Conservation (phyloP, 352 stramenopile genomes). For the Pythium monospermum region DNA sequence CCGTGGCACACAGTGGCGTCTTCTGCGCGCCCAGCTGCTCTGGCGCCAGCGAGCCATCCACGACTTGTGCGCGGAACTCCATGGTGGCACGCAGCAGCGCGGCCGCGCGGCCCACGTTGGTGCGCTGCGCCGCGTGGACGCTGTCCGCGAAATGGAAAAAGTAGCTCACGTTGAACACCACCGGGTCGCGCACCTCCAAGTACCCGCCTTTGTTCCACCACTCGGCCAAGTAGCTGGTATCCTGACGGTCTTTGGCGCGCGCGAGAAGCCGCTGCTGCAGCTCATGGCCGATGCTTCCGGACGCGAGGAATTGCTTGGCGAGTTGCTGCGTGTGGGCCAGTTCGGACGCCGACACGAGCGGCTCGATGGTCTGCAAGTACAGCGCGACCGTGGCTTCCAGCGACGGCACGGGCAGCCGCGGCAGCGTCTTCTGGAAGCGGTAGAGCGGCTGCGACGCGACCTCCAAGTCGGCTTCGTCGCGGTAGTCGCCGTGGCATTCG, state of each 20-base stretch:
- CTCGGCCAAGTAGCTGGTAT: conserved; percentile 68
- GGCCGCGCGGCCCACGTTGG: conserved; percentile 66
- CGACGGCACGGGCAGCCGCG: conserved; percentile 87
- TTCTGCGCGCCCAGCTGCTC: conserved; percentile 89
- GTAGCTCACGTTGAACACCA: conserved; percentile 90
- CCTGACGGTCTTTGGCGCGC: conserved; percentile 46
- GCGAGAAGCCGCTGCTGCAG: conserved; percentile 69
- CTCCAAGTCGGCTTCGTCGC: conserved; percentile 66
- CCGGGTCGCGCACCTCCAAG: conserved; percentile 68
- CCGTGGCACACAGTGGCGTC: conserved; percentile 88
- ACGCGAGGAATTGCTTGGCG: conserved; percentile 61
- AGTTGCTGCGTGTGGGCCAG: conserved; percentile 64
- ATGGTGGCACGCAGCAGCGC: conserved; percentile 83
- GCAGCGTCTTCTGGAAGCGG: conserved; percentile 80
- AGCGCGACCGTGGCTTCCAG: conserved; percentile 87
- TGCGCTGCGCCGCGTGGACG: conserved; percentile 48
- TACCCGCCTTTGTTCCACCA: conserved; percentile 83
- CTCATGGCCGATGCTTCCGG: conserved; percentile 52
- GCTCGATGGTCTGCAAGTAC: conserved; percentile 87
- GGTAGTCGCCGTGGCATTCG: conserved; percentile 92
- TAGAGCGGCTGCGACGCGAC: conserved; percentile 54
- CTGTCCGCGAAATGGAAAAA: conserved; percentile 83
- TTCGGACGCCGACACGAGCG: conserved; percentile 74
- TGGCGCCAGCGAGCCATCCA: conserved; percentile 73
- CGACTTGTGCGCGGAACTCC: conserved; percentile 88